These are phyloP conservation scores for Botryotinia calthae DNA, from an alignment of 2,329 filamentous ascomycete genomes.

Conservation along the genomic window DNA sequence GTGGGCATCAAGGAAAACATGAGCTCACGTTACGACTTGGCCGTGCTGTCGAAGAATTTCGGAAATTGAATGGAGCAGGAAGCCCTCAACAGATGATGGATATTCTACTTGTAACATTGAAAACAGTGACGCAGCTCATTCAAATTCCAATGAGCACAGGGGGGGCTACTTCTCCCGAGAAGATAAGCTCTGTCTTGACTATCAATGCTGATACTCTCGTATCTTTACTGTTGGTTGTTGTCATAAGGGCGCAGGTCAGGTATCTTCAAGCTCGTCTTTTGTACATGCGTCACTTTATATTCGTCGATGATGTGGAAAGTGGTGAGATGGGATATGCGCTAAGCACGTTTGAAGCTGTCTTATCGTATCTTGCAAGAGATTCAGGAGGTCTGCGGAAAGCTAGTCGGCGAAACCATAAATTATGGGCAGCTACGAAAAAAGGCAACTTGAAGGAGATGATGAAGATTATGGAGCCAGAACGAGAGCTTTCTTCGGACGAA, in stretches of 20 bases:
- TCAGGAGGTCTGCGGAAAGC: slow-evolving; percentile 79
- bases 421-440: slow-evolving; percentile 84
- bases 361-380: slow-evolving; percentile 82
- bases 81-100: slow-evolving; percentile 42
- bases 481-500: slow-evolving; percentile 33
- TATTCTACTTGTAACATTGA: slow-evolving; percentile 53
- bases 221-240: slow-evolving; percentile 83
- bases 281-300: slow-evolving; percentile 98
- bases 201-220: slow-evolving; percentile 86
- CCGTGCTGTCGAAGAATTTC: slow-evolving; percentile 82
- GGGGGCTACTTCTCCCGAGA: slow-evolving; percentile 38
- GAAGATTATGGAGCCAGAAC: slow-evolving; percentile 72
- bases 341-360: slow-evolving; percentile 91
- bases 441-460: slow-evolving; percentile 74
- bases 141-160: slow-evolving; percentile 45
- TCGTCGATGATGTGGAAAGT: slow-evolving; percentile 94
- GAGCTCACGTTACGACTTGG: slow-evolving; percentile 75
- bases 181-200: slow-evolving; percentile 52
- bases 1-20: slow-evolving; percentile 73
- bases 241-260: slow-evolving; percentile 84
- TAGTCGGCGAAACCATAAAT: slow-evolving; percentile 76
- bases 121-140: slow-evolving; percentile 71
- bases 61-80: slow-evolving; percentile 72
- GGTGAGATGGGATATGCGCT: slow-evolving; percentile 95
- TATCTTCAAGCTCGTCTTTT: slow-evolving; percentile 83